Evolutionary conservation across 208 protist genomes (phyloP).

Genomic region (Leishmania lainsoni): DNA sequence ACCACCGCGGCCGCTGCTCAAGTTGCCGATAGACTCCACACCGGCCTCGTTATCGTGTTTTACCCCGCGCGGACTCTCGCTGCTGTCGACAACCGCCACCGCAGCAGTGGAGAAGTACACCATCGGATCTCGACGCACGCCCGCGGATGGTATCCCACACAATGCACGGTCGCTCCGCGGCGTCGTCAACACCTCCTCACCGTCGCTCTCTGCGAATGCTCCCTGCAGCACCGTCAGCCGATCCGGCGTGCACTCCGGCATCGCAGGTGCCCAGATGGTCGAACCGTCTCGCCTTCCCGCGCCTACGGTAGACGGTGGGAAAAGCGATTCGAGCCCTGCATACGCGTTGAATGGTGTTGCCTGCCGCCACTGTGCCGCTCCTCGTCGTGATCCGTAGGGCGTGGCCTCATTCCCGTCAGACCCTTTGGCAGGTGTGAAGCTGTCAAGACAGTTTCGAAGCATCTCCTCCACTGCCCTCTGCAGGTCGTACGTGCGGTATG

Average conservation of each 20-base stretch:
- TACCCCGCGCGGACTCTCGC: not conserved
- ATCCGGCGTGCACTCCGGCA: conserved; percentile 16
- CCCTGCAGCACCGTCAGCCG: conserved; percentile 18
- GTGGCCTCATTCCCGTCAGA: conserved; percentile 16
- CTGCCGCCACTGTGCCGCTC: conserved; percentile 4
- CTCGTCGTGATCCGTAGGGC: conserved; percentile 1
- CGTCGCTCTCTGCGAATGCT: conserved; percentile 52
- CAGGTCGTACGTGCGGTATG: conserved; percentile 18
- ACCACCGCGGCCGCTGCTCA: not conserved
- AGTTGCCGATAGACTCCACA: not conserved
- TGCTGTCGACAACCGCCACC: not conserved
- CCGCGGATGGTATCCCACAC: not conserved
- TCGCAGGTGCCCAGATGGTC: conserved; percentile 13
- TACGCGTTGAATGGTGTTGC: conserved; percentile 9
- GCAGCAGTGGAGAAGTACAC: conserved; percentile 30
- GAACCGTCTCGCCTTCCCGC: not conserved
- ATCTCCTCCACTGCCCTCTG: conserved; percentile 40
- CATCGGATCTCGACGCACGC: conserved; percentile 24
- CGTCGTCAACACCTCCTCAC: conserved; percentile 24
- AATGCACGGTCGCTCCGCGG: conserved; percentile 11
- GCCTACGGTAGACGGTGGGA: conserved; percentile 4
- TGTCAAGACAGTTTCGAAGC: conserved; percentile 33
- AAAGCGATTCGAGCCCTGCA: conserved; percentile 15
- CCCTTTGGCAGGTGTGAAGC: conserved; percentile 16
- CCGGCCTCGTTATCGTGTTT: not conserved